Evolutionary conservation across 345 rosid species (phyloP), one percentile per base, ranked within the genome.

Genomic region (Syzygium aromaticum): DNA sequence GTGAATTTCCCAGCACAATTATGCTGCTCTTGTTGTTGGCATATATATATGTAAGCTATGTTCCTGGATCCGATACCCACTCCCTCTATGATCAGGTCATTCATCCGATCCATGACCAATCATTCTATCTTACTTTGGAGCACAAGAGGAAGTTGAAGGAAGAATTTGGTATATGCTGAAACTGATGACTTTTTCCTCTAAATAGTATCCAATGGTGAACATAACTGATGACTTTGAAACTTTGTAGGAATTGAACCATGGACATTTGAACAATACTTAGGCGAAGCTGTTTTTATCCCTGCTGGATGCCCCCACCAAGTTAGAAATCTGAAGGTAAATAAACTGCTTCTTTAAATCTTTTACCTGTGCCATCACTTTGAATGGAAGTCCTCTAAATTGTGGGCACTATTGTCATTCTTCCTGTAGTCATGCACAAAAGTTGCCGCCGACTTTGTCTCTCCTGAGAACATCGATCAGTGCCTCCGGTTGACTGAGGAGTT

Each of bases 291-390:
- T 73, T 96, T 96, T 88, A 97, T 97, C 86, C 99, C 99, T 0
- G 98, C 98, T 3, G 99, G 99, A 61, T 97, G 99, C 88, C 99
- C 99, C 8, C 99, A 98, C 90, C 99, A 98, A 94, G 99, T 98
- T 61, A 93, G 99, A 86, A 98, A 98, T 89, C 94, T 96, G 59
- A 95, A 93, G 99, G 99, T 95, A 89, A 33, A 51, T 52, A 3
- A 4, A 73, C 80, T 38, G 49, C 49, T 73, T 38, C 49, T 73
- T 73, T 9, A 38, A 38, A 38, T 73, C 14, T 73, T 67, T 33
- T 27, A 33, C 52, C 43, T 25, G 27, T 56, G 28, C 38, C 8
- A 10, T n/a, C 16, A 51, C 63, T 3, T 86, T 46, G 16, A 8
- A 51, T n/a, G 63, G 27, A 11, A 51, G 52, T 73, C 54, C 54